Base-by-base conservation (phyloP, 495 filamentous ascomycete genomes). In the Sordaria brevicollis region DNA sequence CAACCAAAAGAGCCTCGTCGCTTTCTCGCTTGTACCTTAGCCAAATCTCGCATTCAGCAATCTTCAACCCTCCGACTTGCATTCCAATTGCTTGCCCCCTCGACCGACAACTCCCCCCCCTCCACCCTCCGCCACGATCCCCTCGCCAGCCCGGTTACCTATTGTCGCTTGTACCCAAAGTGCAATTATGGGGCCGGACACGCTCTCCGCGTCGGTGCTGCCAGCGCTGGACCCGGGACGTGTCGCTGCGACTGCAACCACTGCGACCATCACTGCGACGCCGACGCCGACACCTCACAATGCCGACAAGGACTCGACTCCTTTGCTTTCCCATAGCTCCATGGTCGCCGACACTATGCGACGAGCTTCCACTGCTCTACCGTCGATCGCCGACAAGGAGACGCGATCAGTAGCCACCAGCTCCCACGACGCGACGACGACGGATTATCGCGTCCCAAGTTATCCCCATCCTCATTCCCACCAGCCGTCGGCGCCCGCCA, bases 201-300 rank as follows among this genome's bases (percentile, higher is more conserved):
- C 73, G 69, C 68, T 70, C 35, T 67, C 49, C 49, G 49, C 49
- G 49, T 29, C 72, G 43, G 49, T 74, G 65, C 68, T 74, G 67
- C 74, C 70, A 68, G 72, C 75, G 65, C 71, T 79, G 69, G 74
- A 78, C 68, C 39, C 72, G 41, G 70, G 73, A 71, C 72, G 68
- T 71, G 72, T 71, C 74, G 8, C 11, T 57, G 49, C 25, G 49
- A 57, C 9, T 57, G 49, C 49, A 8, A 49, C 41, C 41, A 49
- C 19, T 49, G 41, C n/a, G 49, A 57, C 49, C n/a, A 49, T 19
- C 41, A 49, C 19, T 49, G 41, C n/a, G 49, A 57, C 49, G 49
- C 49, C 49, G 49, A 57, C 21, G 21, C 49, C 49, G 49, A 57
- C 49, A 21, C 49, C 29, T 25, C 21, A 31, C 49, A 57, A 57